Percentiles rank a stretch among this genome's conserved stretches.
phyloP scores from a whole-genome alignment of 2,329 filamentous ascomycete species.

The Lachnellula subtilissima region DNA sequence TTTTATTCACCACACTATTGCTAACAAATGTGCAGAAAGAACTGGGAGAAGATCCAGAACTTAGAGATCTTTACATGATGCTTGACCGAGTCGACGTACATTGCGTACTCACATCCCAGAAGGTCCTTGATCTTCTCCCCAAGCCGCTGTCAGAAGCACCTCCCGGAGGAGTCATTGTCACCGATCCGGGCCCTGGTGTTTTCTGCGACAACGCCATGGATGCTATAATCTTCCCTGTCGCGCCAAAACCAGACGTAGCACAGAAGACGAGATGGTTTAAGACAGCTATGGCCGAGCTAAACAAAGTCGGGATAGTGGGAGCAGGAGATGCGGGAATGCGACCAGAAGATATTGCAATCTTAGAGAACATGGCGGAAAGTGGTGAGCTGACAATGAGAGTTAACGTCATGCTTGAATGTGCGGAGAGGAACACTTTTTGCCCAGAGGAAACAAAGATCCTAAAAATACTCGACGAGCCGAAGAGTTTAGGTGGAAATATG shows the following conservation, averaged over 20 bases:
- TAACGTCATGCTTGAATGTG: conserved; percentile 65
- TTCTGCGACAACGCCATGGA: conserved; percentile 73
- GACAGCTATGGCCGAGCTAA: conserved; percentile 57
- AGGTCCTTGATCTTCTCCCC: conserved; percentile 58
- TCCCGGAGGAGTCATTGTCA: conserved; percentile 60
- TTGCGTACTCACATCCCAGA: conserved; percentile 63
- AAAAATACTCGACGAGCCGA: conserved; percentile 15
- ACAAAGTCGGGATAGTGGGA: conserved; percentile 61
- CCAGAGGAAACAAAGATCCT: conserved; percentile 43
- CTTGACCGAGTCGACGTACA: conserved; percentile 66
- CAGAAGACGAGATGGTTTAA: conserved; percentile 51
- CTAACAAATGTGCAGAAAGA: conserved; percentile 42
- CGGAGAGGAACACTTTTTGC: conserved; percentile 60
- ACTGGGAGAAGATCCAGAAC: conserved; percentile 46
- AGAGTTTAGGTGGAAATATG: conserved; percentile 18
- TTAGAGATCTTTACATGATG: conserved; percentile 60
- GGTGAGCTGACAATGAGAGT: conserved; percentile 58
- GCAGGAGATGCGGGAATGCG: conserved; percentile 64
- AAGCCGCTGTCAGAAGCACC: conserved; percentile 41
- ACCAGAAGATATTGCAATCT: conserved; percentile 50
- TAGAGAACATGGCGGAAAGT: conserved; percentile 44
- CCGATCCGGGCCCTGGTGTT: conserved; percentile 58
- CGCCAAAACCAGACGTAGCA: conserved; percentile 51
- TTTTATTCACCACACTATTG: background rate
- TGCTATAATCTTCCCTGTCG: conserved; percentile 46